Base-by-base conservation (phyloP, 2,329 filamentous ascomycete species). In the Plenodomus lindquistii region DNA sequence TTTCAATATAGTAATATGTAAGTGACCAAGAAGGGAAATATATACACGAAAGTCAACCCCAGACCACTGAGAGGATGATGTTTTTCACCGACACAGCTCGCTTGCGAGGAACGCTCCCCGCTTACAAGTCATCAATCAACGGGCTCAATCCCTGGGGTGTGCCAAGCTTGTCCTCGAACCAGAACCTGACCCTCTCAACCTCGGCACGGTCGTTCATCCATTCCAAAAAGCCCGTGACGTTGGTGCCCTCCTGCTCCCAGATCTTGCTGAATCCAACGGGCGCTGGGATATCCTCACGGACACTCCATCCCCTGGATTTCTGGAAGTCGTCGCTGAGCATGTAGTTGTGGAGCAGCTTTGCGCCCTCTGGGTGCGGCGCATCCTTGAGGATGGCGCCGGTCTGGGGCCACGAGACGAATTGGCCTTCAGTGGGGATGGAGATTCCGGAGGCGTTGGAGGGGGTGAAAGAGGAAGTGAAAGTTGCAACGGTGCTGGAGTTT, bases 311-410 rank as follows among this genome's bases (percentile, higher is more conserved):
- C 2, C 66, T 66, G 2, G 44, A 48, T 0, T 47, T 39, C 57
- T 79, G 76, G 40, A 53, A 72, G 46, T 78, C 77, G 2, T 64
- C 46, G 44, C 70, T 77, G 11, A 81, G 60, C 5, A 81, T 47
- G 56, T 63, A 81, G 58, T 72, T 77, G 54, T 77, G 72, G 13
- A 82, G 70, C 21, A 82, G 65, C 67, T 81, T 81, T 19, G 80
- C 77, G 29, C 73, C 73, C 60, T 81, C 78, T 0, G 77, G 76
- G 46, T 79, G 77, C 0, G 76, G 76, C 0, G 79, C 77, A 24
- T 77, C 65, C 44, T 74, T 75, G 29, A 78, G 67, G 48, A 82
- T 82, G 1, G 71, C 80, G 2, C 64, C 77, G 0, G 63, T 72
- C 53, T 82, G 79, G 0, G 76, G 55, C 80, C 80, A 82, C 2